These are phyloP conservation scores for Beta vulgaris DNA, from an alignment of 148 eudicot genomes.

Conservation along the genomic window DNA sequence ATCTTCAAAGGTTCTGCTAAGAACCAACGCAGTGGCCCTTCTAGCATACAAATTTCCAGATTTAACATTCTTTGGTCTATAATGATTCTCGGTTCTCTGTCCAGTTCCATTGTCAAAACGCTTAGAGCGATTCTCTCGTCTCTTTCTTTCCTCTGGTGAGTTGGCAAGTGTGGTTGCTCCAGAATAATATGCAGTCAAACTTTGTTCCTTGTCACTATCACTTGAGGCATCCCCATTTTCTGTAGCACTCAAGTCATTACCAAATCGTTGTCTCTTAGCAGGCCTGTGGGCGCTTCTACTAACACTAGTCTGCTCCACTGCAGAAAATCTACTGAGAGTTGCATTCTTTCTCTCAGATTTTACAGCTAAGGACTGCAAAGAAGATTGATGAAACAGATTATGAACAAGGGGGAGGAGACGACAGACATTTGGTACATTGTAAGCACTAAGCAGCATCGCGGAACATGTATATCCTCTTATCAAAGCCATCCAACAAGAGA, in stretches of 20 bases:
- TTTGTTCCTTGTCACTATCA: slow-evolving; percentile 85
- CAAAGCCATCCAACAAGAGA: background rate
- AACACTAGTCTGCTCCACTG: slow-evolving; percentile 36
- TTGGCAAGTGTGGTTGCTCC: slow-evolving; percentile 69
- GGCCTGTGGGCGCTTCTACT: slow-evolving; percentile 55
- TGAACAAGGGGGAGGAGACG: background rate
- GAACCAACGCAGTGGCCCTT: slow-evolving; percentile 63
- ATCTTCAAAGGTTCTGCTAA: slow-evolving; percentile 68
- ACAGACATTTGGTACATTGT: too few relatives aligned
- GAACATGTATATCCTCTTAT: background rate
- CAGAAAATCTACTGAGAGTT: slow-evolving; percentile 41
- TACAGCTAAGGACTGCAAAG: slow-evolving; percentile 60
- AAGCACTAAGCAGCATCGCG: background rate
- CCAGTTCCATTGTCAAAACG: slow-evolving; percentile 82
- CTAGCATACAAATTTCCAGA: slow-evolving; percentile 59
- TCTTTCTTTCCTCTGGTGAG: slow-evolving; percentile 84
- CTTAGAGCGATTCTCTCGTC: slow-evolving; percentile 83
- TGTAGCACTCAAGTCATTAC: slow-evolving; percentile 39
- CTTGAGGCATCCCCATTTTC: slow-evolving; percentile 75
- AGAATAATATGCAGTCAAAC: slow-evolving; percentile 64
- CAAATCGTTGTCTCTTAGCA: slow-evolving; percentile 65
- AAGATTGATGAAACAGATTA: slow-evolving; percentile 18
- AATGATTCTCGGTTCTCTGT: slow-evolving; percentile 47
- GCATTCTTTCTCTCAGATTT: slow-evolving; percentile 52
- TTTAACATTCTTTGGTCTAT: slow-evolving; percentile 44